Conservation (phyloP, 2,329 filamentous ascomycete genomes). For the Salinomyces thailandicus region DNA sequence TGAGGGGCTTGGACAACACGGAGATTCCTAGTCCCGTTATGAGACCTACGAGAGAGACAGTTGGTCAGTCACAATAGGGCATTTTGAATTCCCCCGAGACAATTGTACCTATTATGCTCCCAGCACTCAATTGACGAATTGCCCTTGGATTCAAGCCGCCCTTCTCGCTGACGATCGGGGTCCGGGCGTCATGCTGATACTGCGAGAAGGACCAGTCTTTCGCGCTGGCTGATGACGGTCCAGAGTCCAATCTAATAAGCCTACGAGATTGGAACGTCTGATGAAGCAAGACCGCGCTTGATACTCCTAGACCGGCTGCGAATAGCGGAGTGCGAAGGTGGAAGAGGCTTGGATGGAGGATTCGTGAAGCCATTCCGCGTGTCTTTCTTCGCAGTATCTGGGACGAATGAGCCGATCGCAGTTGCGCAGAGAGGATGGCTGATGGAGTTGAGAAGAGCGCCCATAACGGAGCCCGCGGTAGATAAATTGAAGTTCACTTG, state of each 20-base stretch:
- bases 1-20: conserved; percentile 60
- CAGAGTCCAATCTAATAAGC: conserved; percentile 29
- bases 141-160: conserved; percentile 32
- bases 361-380: conserved; percentile 29
- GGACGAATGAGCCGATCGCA: too few relatives aligned
- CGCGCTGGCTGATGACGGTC: conserved; percentile 16
- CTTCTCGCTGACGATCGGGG: conserved; percentile 27
- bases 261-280: conserved; percentile 20
- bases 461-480: too few relatives aligned
- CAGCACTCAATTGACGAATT: conserved; percentile 36
- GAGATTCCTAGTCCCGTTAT: conserved; percentile 54
- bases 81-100: not conserved
- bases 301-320: conserved; percentile 19
- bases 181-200: conserved; percentile 30
- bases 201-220: conserved; percentile 31
- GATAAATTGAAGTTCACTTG: too few relatives aligned
- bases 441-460: too few relatives aligned
- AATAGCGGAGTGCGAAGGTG: conserved; percentile 26
- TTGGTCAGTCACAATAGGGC: not conserved
- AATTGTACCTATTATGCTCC: conserved; percentile 35
- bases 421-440: too few relatives aligned
- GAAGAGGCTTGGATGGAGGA: conserved; percentile 31
- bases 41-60: conserved; percentile 40
- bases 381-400: too few relatives aligned
- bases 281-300: conserved; percentile 17